These are phyloP conservation scores for Aspergillus tamarii DNA, from an alignment of 2,329 filamentous ascomycete genomes.

Conservation along the genomic window DNA sequence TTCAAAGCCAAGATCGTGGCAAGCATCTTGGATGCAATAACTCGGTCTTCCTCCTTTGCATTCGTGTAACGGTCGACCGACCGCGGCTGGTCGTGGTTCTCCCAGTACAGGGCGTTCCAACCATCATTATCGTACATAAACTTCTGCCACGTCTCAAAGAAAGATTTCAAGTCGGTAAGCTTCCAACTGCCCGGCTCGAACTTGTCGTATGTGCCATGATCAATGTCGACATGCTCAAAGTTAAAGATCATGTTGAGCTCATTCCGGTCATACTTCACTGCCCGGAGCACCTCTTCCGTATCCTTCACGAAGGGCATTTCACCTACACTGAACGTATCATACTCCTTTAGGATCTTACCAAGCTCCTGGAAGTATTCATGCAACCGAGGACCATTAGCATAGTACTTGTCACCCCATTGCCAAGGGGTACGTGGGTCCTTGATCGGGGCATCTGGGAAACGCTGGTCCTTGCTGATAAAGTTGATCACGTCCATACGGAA, in stretches of 20 bases:
- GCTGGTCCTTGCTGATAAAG: conserved; percentile 67
- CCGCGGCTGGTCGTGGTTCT: conserved; percentile 69
- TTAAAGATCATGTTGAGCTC: conserved; percentile 75
- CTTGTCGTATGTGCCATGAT: conserved; percentile 54
- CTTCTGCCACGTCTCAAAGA: conserved; percentile 61
- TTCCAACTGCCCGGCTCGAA: conserved; percentile 53
- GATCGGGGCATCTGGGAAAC: conserved; percentile 52
- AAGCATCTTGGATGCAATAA: conserved; percentile 61
- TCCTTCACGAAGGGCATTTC: conserved; percentile 61
- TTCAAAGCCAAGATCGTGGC: conserved; percentile 61
- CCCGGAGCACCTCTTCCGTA: conserved; percentile 54
- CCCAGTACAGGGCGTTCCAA: conserved; percentile 68
- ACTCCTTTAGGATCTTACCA: conserved; percentile 57
- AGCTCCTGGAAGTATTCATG: conserved; percentile 62
- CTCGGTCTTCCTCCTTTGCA: conserved; percentile 54
- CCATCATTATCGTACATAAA: conserved; percentile 62
- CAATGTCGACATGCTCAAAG: conserved; percentile 69
- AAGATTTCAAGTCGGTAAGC: conserved; percentile 56
- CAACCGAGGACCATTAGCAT: conserved; percentile 61
- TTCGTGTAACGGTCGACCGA: conserved; percentile 60
- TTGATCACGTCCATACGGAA: conserved; percentile 79
- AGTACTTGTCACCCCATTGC: conserved; percentile 47
- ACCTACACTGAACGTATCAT: conserved; percentile 62
- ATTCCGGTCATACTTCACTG: conserved; percentile 58
- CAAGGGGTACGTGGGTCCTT: conserved; percentile 24